Conservation (phyloP, 495 filamentous ascomycete genomes). For the Neurospora sp. region DNA sequence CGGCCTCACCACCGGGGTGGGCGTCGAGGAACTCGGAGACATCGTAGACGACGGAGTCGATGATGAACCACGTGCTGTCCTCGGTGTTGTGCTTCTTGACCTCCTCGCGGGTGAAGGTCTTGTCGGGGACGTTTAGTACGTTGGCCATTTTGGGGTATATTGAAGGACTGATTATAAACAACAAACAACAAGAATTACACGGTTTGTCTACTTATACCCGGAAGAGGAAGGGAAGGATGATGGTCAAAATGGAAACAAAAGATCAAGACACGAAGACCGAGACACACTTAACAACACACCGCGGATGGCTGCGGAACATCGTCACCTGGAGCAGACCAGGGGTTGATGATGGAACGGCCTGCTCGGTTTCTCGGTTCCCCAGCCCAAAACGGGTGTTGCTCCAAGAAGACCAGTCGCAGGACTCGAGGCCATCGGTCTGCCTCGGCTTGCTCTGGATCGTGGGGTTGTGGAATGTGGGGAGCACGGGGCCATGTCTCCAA, state of each 20-base stretch:
- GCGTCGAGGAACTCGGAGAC: conserved; percentile 86
- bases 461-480: background rate
- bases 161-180: background rate
- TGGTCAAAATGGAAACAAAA: background rate
- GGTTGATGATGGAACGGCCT: background rate
- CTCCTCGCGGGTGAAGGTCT: conserved; percentile 59
- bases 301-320: background rate
- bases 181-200: background rate
- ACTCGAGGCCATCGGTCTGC: background rate
- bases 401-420: background rate
- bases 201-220: background rate
- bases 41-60: conserved; percentile 89
- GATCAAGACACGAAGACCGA: background rate
- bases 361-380: background rate
- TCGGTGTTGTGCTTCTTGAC: conserved; percentile 77
- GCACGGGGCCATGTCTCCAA: background rate
- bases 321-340: background rate
- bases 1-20: conserved; percentile 76
- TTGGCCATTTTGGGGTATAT: background rate
- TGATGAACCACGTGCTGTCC: conserved; percentile 69
- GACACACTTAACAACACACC: background rate
- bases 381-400: background rate
- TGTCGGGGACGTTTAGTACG: conserved; percentile 16
- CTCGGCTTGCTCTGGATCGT: background rate
- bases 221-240: background rate